phyloP scores from a whole-genome alignment of 805 yeast genomes.

The Kluyveromyces nonfermentans region DNA sequence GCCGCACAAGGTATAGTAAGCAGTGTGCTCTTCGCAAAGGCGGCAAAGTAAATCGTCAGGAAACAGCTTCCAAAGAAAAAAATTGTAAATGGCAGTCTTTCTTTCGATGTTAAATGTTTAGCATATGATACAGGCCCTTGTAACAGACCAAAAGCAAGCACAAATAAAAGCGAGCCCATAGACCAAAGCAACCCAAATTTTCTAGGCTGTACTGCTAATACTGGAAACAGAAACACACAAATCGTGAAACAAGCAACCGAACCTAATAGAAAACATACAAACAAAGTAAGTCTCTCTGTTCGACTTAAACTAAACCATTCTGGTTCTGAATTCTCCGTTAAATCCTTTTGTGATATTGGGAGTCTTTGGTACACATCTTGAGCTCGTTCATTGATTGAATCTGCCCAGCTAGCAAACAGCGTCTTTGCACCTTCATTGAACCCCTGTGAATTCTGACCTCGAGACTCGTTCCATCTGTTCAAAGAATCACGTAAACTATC shows the following conservation, averaged over 20 bases:
- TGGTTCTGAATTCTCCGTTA: slow-evolving; percentile 49
- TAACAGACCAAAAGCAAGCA: slow-evolving; percentile 78
- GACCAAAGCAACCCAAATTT: slow-evolving; percentile 91
- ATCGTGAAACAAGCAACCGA: slow-evolving; percentile 73
- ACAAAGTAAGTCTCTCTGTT: slow-evolving; percentile 72
- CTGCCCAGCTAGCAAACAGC: slow-evolving; percentile 32
- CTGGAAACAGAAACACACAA: slow-evolving; percentile 80
- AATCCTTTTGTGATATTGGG: slow-evolving; percentile 52
- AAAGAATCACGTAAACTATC: slow-evolving; percentile 32
- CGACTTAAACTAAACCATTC: slow-evolving; percentile 66
- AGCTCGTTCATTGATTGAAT: slow-evolving; percentile 31
- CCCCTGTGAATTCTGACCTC: slow-evolving; percentile 19
- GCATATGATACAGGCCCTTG: slow-evolving; percentile 87
- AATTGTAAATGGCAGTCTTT: slow-evolving; percentile 68
- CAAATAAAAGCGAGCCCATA: slow-evolving; percentile 78
- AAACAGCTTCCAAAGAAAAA: slow-evolving; percentile 76
- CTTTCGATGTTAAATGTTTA: slow-evolving; percentile 62
- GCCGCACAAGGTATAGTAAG: slow-evolving; percentile 68
- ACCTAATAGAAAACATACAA: slow-evolving; percentile 66
- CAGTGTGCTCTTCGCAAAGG: slow-evolving; percentile 56
- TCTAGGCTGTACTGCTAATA: slow-evolving; percentile 78
- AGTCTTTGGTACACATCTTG: slow-evolving; percentile 55
- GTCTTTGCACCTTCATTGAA: slow-evolving; percentile 30
- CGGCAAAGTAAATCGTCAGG: slow-evolving; percentile 69
- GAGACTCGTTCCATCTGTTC: slow-evolving; percentile 31